Base-by-base conservation (phyloP, 1,139 yeast species). In the Lodderomyces elongisporus region DNA sequence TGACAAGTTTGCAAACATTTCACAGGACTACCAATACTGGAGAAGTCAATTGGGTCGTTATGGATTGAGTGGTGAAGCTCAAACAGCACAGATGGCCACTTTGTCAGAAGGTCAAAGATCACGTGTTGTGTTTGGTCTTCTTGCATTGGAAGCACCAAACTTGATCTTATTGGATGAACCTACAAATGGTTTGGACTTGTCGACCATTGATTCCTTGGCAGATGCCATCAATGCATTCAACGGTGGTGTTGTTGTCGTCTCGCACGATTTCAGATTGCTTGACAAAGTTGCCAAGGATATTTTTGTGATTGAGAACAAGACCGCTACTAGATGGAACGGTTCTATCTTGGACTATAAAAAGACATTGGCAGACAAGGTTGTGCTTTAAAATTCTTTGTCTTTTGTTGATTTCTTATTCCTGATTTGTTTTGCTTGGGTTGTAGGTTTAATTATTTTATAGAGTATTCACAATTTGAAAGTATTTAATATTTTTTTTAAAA, bases 11-110 rank as follows among this genome's bases (percentile, higher is more conserved):
- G 68, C 95, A 26, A 62, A 70, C 49, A 75, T 91, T 50, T 89
- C 97, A 27, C 96, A 91, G 69, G 99, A 93, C 69, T 88, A 78
- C 80, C 97, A 91, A 72, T 89, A 87, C 76, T 93, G 98, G 98
- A 85, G 99, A 74, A 85, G 83, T 51, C 97, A 91, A 69, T 76
- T 93, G 53, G 98, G 98, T 56, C 85, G 96, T 67, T 91, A 85
- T 56, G 98, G 98, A 69, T 78, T 93, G 56, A 89, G 97, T 46
- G 98, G 98, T 69, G 97, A 91, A 67, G 95, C 94, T 46, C 98
- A 91, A 73, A 91, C 97, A 41, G 87, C 96, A 33, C 89, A 85
- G 62, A 93, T 91, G 96, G 97, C 95, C 46, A 91, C 98, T 15
- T 70, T 93, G 47, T 88, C 97, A 14, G 98, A 91, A 71, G 99